Evolutionary conservation across 2,329 filamentous ascomycete species (phyloP), one percentile per base, ranked within the genome.

Genomic region (Claviceps quebecensis): DNA sequence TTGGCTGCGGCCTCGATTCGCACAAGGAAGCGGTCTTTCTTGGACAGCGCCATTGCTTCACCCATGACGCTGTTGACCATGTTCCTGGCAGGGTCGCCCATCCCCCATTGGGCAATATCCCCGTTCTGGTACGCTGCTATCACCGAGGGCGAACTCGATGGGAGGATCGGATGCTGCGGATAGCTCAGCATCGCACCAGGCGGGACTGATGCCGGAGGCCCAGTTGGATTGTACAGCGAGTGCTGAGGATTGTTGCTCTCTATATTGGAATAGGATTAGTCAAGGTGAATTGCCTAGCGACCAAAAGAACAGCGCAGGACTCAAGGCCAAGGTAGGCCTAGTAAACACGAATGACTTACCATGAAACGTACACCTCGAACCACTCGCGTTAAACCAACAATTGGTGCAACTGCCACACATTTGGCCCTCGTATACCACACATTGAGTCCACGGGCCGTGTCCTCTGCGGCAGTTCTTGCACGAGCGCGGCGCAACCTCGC

Each of bases 301-400:
- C 9, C 9, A n/a, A 6, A 8, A 26, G 37, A 26, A 13, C n/a
- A 11, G 29, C 19, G 26, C 19, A 38, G 26, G 47, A 29, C 39
- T 36, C 11, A 26, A 4, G 29, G 29, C 29, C 9, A 9, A 47
- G 17, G 17, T 41, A 41, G 8, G 8, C 39, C 39, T 40, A 11
- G 17, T 9, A 13, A 19, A 19, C 17, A 26, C 13, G 11, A 11
- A 14, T 8, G 37, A 61, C 73, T 56, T 65, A 80, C 77, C 76
- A 53, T 80, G 78, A 59, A 80, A 81, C 14, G 76, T 80, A 54
- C 78, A 81, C 48, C 77, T 66, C 9, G 75, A 72, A 9, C 77
- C 77, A 48, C 76, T 79, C 7, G 77, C 77, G 52, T 81, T 81
- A 62, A 77, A 81, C 77, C 78, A 81, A 60, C 78, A 81, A 59